Evolutionary conservation across 2,329 filamentous ascomycete species (phyloP), one percentile per base, ranked within the genome.

Genomic region (Exophiala viscosa): DNA sequence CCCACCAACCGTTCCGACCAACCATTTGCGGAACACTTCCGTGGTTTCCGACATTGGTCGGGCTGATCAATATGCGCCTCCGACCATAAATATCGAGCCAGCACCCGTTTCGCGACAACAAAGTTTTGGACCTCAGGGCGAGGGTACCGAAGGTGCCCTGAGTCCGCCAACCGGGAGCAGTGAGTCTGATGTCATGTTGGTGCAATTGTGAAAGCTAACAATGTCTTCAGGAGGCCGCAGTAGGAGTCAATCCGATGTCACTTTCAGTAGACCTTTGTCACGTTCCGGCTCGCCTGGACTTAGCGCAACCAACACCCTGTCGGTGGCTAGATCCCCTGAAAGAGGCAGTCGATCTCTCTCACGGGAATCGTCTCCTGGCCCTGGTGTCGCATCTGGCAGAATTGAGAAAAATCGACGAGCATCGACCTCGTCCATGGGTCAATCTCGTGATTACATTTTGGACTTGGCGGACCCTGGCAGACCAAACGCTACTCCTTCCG

Each of bases 51-150:
- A 91, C 52, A 80, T 88, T 66, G 81, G 83, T 5, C 84, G 81
- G 66, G 83, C 81, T 41, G 82, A 85, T 45, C 80, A 87, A 61
- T 93, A 95, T 85, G 87, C 86, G 3, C 88, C 91, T n/a, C 91
- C 91, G 0, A 88, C 91, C 46, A 96, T 96, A 70, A 95, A 93
- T 66, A 93, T 96, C 62, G 88, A 96, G 67, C 90, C 89, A 69
- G 91, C 91, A 18, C 85, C 85, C 7, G 60, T 63, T 8, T 82
- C 87, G 47, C 75, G 80, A 52, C 82, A 82, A 63, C 80, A 77
- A 48, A 83, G 77, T 61, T 86, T 88, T 66, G 86, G 86, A 58
- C 80, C 81, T 23, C 76, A 79, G 15, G 88, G 87, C 28, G 76
- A 77, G n/a, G 74, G 84, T 60, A 71, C 68, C 49, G 83, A 89